Evolutionary conservation across 2,329 filamentous ascomycete genomes (phyloP), one percentile per base, ranked within the genome.

Genomic region (Pyrenochaeta sp.): DNA sequence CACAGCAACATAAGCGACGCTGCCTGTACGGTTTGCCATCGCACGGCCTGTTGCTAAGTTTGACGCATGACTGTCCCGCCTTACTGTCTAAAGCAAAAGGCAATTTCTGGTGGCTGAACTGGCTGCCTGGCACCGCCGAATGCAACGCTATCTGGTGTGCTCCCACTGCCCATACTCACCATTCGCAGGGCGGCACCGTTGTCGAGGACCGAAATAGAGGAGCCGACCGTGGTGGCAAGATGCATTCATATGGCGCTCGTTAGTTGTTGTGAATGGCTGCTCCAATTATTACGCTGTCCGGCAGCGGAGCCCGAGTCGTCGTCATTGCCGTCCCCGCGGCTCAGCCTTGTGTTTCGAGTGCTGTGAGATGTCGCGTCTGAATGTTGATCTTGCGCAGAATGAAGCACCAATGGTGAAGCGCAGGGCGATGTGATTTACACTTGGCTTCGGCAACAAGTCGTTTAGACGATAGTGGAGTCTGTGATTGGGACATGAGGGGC

Each of bases 311-410:
- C 13, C 29, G 18, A 29, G 27, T 31, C 28, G 41, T 38, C 35
- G 26, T 22, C 27, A 35, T 23, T 21, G 14, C 29, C 29, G 21
- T 30, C 19, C 26, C 43, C 35, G 23, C 40, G 43, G 35, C 47
- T 51, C 54, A 58, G 58, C 52, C 56, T 43, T 60, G 47, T 48
- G 54, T 60, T 56, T 60, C 51, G 56, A 39, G 30, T 48, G 28
- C 57, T 58, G 58, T 57, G 44, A 41, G 58, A 46, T 49, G 55
- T 60, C 58, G 58, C 53, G 58, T 60, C 55, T 49, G 39, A 24
- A 19, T 41, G 53, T 35, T 44, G 45, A 58, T 58, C 53, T 45
- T 48, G 28, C 44, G 39, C 23, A 15, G 29, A 49, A 39, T n/a
- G 21, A 35, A 41, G 41, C 32, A 47, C 50, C 32, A 51, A 51